phyloP scores from a whole-genome alignment of 192 early-diverging fungal species.

The Umbelopsis sp. region DNA sequence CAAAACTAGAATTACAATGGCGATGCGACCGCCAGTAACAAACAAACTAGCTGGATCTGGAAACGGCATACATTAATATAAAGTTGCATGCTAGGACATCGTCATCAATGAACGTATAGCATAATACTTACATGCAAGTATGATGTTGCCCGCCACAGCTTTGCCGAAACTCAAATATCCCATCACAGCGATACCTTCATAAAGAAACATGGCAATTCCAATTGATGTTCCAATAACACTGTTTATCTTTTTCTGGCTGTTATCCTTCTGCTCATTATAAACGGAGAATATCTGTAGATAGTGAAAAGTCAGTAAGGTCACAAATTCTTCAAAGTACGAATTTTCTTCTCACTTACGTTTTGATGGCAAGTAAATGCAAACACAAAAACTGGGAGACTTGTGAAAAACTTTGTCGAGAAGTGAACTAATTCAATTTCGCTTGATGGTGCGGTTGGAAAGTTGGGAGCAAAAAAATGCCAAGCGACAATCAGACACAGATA shows the following conservation, averaged over 20 bases:
- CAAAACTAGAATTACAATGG: slow-evolving; percentile 86
- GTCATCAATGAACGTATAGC: background rate
- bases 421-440: slow-evolving; percentile 64
- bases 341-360: slow-evolving; percentile 64
- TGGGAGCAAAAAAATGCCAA: slow-evolving; percentile 67
- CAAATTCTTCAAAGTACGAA: background rate
- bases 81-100: background rate
- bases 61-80: slow-evolving; percentile 8
- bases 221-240: slow-evolving; percentile 77
- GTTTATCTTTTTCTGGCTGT: slow-evolving; percentile 69
- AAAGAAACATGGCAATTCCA: slow-evolving; percentile 72
- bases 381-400: slow-evolving; percentile 92
- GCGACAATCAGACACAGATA: slow-evolving; percentile 90
- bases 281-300: slow-evolving; percentile 85
- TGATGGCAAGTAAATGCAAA: slow-evolving; percentile 99
- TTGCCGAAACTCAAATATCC: slow-evolving; percentile 95
- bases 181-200: slow-evolving; percentile 83
- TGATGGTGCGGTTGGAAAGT: slow-evolving; percentile 55
- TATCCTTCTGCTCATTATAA: slow-evolving; percentile 93
- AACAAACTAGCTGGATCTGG: slow-evolving; percentile 67
- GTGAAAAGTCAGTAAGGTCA: background rate
- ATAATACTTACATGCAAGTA: slow-evolving; percentile 69
- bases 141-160: slow-evolving; percentile 79
- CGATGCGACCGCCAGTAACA: slow-evolving; percentile 85
- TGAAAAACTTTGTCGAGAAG: slow-evolving; percentile 67